These are phyloP conservation scores for Colletotrichum navitas DNA, from an alignment of 2,329 filamentous ascomycete genomes.

Conservation along the genomic window DNA sequence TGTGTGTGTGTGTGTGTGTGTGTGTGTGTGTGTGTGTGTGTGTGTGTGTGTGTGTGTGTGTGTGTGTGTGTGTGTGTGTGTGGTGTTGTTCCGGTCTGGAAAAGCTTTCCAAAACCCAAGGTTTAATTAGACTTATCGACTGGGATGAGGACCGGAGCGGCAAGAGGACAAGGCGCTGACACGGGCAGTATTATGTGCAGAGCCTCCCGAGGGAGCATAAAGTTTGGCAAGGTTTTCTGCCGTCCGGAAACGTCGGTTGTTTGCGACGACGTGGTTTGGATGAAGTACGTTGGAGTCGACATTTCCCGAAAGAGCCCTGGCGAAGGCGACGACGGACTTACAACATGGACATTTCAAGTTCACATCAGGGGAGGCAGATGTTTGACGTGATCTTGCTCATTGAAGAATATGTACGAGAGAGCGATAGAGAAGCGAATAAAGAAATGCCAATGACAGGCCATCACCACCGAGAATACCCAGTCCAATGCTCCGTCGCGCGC, in stretches of 20 bases:
- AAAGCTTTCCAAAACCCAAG: constrained; percentile 1
- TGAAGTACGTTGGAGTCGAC: not conserved
- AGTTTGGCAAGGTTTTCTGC: constrained; percentile 1
- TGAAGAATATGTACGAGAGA: constrained; percentile 40
- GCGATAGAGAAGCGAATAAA: constrained; percentile 37
- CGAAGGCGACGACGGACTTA: not conserved
- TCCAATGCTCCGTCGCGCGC: constrained; percentile 38
- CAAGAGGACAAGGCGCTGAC: not conserved
- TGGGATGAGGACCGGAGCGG: not conserved
- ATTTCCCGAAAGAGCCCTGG: not conserved
- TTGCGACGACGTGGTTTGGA: constrained; percentile 1
- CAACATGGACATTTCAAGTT: not conserved
- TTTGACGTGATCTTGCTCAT: constrained; percentile 14
- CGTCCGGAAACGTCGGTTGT: constrained; percentile 9
- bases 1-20: no score
- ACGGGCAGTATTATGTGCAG: not conserved
- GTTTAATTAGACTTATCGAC: constrained; percentile 2
- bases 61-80: not conserved
- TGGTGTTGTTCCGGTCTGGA: not conserved
- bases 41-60: no score
- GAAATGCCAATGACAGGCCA: constrained; percentile 14
- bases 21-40: not conserved
- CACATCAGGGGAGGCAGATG: not conserved
- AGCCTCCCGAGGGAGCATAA: not conserved
- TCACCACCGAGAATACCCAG: constrained; percentile 37